Evolutionary conservation across 306 rosid species (phyloP).

Genomic region (Ormosia semicastrata): DNA sequence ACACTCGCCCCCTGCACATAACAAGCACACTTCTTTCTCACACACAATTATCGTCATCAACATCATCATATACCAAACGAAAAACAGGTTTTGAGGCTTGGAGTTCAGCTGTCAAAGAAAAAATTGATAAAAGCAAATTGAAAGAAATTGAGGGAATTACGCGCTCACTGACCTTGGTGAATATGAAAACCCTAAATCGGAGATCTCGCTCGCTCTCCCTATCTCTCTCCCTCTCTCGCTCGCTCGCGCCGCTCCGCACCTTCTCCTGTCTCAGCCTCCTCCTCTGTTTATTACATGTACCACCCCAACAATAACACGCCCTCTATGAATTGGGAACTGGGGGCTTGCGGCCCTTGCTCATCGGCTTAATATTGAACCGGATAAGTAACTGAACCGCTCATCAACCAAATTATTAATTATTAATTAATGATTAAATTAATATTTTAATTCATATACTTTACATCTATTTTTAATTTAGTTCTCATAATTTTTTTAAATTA

Average conservation of each 20-base stretch:
- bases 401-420: neutral
- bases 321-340: too few species aligned
- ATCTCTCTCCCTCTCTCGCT: conserved; percentile 18
- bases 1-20: conserved; percentile 92
- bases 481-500: too few species aligned
- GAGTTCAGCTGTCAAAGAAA: conserved; percentile 24
- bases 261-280: neutral
- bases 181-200: conserved; percentile 48
- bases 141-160: conserved; percentile 25
- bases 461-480: too few species aligned
- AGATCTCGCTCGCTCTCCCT: conserved; percentile 40
- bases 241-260: conserved; percentile 26
- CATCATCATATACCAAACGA: conserved; percentile 53
- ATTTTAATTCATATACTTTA: too few species aligned
- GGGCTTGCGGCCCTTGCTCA: too few species aligned
- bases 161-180: conserved; percentile 82
- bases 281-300: too few species aligned
- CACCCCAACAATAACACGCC: too few species aligned
- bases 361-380: neutral
- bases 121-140: neutral
- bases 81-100: conserved; percentile 48
- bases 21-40: conserved; percentile 88
- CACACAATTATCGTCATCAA: conserved; percentile 51
- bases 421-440: too few species aligned
- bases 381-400: neutral